phyloP scores from a whole-genome alignment of 176 grass and related monocot genomes.

The Triticum dicoccoides region DNA sequence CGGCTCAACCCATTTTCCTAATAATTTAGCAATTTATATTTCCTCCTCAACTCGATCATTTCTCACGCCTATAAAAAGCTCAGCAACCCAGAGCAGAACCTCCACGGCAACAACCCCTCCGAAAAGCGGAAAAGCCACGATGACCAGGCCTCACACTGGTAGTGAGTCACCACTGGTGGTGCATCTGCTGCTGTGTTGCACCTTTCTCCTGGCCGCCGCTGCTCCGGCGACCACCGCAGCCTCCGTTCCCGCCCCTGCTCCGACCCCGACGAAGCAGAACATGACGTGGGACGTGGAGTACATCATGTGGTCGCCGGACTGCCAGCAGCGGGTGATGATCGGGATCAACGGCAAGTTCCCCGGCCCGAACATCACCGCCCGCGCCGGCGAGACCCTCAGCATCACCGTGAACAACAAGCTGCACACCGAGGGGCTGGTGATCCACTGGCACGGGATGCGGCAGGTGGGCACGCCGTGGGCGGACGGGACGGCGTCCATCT shows the following conservation, averaged over 20 bases:
- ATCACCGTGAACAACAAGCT: conserved; percentile 27
- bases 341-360: conserved; percentile 34
- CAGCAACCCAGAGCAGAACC: neutral
- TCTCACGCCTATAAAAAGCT: conserved; percentile 6
- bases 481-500: conserved; percentile 29
- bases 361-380: conserved; percentile 18
- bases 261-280: neutral
- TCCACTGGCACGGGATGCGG: conserved; percentile 43
- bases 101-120: neutral
- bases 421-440: conserved; percentile 28
- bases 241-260: neutral
- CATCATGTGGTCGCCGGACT: conserved; percentile 39
- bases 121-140: neutral
- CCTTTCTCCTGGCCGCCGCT: neutral
- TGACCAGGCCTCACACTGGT: neutral
- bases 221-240: neutral
- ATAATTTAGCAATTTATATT: neutral
- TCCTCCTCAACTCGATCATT: neutral
- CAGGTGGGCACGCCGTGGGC: conserved; percentile 35
- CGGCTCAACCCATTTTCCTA: neutral
- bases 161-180: neutral
- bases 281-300: conserved; percentile 31
- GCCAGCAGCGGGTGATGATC: conserved; percentile 36
- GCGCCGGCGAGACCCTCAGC: neutral
- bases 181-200: neutral